Conservation (phyloP, 2,329 filamentous ascomycete genomes). For the Amylocarpus encephaloides region DNA sequence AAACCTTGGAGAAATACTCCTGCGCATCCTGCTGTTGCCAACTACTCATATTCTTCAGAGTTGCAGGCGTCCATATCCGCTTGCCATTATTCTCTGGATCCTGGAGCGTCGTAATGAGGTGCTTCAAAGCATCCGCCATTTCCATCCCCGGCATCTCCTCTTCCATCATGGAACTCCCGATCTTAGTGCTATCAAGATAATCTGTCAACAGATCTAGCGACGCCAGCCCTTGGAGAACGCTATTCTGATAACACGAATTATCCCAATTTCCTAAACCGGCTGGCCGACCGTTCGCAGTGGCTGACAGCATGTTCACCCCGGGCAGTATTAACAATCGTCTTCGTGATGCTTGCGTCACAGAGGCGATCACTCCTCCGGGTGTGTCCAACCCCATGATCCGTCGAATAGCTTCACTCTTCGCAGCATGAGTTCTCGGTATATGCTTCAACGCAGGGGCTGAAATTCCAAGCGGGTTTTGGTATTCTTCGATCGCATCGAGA, state of each 20-base stretch:
- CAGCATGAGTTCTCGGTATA: constrained; percentile 41
- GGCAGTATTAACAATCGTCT: constrained; percentile 46
- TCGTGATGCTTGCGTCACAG: constrained; percentile 52
- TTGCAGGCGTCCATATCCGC: constrained; percentile 73
- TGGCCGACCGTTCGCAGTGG: constrained; percentile 40
- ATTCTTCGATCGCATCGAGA: constrained; percentile 49
- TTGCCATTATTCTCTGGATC: constrained; percentile 63
- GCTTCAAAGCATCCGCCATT: constrained; percentile 35
- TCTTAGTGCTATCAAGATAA: constrained; percentile 51
- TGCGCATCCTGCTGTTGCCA: constrained; percentile 97
- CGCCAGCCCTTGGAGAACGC: constrained; percentile 78
- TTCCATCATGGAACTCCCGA: constrained; percentile 23
- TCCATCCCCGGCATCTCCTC: constrained; percentile 22
- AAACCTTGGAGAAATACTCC: constrained; percentile 87
- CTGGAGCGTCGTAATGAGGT: constrained; percentile 65
- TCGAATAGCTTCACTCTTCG: constrained; percentile 60
- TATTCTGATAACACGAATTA: constrained; percentile 98
- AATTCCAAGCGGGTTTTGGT: constrained; percentile 38
- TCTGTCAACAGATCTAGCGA: constrained; percentile 63
- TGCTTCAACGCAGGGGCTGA: constrained; percentile 35
- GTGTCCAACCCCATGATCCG: constrained; percentile 55
- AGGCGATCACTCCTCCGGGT: constrained; percentile 46
- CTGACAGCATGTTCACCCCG: constrained; percentile 35
- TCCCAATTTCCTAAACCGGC: constrained; percentile 82
- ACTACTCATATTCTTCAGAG: constrained; percentile 86